These are phyloP conservation scores for Naegleria fowleri DNA, from an alignment of 208 protist species.

Conservation along the genomic window DNA sequence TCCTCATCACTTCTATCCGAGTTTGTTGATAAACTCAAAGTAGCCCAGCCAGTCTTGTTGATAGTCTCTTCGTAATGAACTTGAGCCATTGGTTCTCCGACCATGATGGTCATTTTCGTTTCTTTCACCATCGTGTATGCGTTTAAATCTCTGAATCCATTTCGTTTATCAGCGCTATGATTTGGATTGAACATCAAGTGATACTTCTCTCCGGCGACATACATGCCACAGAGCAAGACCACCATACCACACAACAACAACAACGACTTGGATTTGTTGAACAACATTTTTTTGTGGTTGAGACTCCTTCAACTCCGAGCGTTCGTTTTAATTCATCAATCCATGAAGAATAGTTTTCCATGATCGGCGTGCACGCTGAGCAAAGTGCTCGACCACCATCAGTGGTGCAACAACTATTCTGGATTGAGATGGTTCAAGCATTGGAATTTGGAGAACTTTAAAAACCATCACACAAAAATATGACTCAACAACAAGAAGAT, in stretches of 20 bases:
- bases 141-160: not conserved
- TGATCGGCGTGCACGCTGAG: too few species aligned
- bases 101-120: not conserved
- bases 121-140: not conserved
- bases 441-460: too few species aligned
- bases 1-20: not conserved
- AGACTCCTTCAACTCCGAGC: too few species aligned
- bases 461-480: too few species aligned
- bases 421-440: too few species aligned
- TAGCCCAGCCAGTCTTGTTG: not conserved
- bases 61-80: not conserved
- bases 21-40: not conserved
- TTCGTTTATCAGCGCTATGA: not conserved
- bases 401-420: too few species aligned
- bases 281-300: slow-evolving; percentile 1
- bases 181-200: not conserved
- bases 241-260: not conserved
- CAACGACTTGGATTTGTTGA: too few species aligned
- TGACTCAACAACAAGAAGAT: too few species aligned
- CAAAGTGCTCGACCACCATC: too few species aligned
- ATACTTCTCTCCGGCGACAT: not conserved
- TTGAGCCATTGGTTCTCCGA: not conserved
- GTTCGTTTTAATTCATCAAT: too few species aligned
- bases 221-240: not conserved
- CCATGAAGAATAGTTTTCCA: too few species aligned